Percentiles rank a stretch among this genome's conserved stretches.
Evolutionary conservation across 495 filamentous ascomycete species (phyloP).

Genomic region (Neurospora sp.): DNA sequence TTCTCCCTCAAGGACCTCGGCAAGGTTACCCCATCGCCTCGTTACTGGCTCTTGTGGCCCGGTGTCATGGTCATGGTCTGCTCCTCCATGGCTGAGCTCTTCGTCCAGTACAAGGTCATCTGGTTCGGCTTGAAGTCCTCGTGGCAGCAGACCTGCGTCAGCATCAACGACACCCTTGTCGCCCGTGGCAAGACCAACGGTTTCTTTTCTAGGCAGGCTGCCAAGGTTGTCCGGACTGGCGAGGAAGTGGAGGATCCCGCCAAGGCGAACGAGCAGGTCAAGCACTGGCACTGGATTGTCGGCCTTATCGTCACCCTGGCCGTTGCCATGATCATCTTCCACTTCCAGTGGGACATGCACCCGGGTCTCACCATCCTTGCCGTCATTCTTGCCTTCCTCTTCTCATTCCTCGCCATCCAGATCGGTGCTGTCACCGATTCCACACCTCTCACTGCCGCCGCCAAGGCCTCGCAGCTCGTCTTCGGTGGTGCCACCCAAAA

Average conservation of each 20-base stretch:
- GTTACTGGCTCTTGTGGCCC: slow-evolving; percentile 61
- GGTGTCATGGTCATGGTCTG: slow-evolving; percentile 57
- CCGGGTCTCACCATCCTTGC: slow-evolving; percentile 52
- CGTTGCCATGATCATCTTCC: slow-evolving; percentile 47
- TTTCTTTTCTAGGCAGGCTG: slow-evolving; percentile 38
- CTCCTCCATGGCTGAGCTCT: slow-evolving; percentile 49
- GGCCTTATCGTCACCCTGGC: slow-evolving; percentile 44
- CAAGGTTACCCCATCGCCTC: slow-evolving; percentile 40
- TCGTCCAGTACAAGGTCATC: slow-evolving; percentile 52
- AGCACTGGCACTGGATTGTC: slow-evolving; percentile 51
- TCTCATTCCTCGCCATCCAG: slow-evolving; percentile 59
- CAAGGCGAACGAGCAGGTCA: slow-evolving; percentile 43
- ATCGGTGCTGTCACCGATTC: slow-evolving; percentile 52
- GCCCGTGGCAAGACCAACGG: slow-evolving; percentile 33
- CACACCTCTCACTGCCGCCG: slow-evolving; percentile 53
- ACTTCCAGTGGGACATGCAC: slow-evolving; percentile 51
- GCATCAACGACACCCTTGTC: slow-evolving; percentile 28
- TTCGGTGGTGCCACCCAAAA: slow-evolving; percentile 51
- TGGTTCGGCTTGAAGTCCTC: slow-evolving; percentile 40
- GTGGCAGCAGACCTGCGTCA: slow-evolving; percentile 35
- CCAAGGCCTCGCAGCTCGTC: slow-evolving; percentile 59
- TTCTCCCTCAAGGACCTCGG: slow-evolving; percentile 37
- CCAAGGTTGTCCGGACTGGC: slow-evolving; percentile 15
- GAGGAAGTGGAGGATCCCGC: slow-evolving; percentile 41
- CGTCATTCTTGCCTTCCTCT: slow-evolving; percentile 53